Evolutionary conservation across 140 eudicot genomes (phyloP).

Genomic region (Stevia rebaudiana): DNA sequence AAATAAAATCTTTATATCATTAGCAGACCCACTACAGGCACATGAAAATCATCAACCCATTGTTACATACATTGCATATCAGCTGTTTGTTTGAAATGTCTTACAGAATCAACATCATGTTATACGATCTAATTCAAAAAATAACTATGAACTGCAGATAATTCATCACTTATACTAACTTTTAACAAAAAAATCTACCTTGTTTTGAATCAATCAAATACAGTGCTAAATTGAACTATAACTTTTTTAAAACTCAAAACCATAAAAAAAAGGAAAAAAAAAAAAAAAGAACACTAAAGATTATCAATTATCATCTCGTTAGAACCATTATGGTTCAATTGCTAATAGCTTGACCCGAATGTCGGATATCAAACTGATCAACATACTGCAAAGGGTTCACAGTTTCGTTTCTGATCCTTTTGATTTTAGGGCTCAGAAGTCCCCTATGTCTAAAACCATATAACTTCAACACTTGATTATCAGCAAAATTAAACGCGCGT

Average conservation of each 20-base stretch:
- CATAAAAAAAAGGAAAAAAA: neutral
- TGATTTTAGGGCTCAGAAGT: conserved; percentile 72
- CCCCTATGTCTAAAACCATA: conserved; percentile 83
- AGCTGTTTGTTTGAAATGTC: conserved; percentile 36
- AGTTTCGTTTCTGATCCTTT: conserved; percentile 70
- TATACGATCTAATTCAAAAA: neutral
- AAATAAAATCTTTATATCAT: no score
- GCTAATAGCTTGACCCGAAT: conserved; percentile 34
- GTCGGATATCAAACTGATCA: conserved; percentile 75
- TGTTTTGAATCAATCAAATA: conserved; percentile 28
- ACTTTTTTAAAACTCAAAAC: conserved; percentile 24
- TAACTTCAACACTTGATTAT: conserved; percentile 69
- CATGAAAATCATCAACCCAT: neutral
- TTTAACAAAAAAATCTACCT: conserved; percentile 33
- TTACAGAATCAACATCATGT: neutral
- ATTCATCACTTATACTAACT: conserved; percentile 3
- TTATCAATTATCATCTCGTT: conserved; percentile 24
- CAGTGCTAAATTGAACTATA: conserved; percentile 27
- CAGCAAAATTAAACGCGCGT: conserved; percentile 87
- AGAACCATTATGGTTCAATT: conserved; percentile 28
- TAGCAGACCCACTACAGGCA: neutral
- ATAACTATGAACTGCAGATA: no score
- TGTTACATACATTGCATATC: neutral
- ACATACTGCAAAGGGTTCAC: conserved; percentile 58
- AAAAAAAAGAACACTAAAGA: conserved; percentile 27